These are phyloP conservation scores for Euphorbia celastroides DNA, from an alignment of 441 rosid species.

Conservation along the genomic window DNA sequence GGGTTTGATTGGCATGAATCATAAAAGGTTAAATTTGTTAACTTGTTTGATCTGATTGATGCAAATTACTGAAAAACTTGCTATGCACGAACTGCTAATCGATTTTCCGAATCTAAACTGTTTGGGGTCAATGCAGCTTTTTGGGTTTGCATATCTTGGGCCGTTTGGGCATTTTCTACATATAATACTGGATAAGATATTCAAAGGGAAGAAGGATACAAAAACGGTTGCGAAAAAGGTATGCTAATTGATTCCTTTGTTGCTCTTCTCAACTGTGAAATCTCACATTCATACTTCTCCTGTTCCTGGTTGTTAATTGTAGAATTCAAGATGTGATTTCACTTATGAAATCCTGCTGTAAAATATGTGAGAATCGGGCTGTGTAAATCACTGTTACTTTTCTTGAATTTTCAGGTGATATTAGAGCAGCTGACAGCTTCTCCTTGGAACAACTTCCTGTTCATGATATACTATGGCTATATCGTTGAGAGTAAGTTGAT, in stretches of 20 bases:
- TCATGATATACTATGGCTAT: constrained; percentile 71
- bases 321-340: background rate
- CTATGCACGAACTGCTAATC: constrained; percentile 3
- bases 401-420: constrained; percentile 42
- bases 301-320: background rate
- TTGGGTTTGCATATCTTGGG: constrained; percentile 80
- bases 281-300: background rate
- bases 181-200: constrained; percentile 61
- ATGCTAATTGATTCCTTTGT: constrained; percentile 3
- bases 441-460: constrained; percentile 82
- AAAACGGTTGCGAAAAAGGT: constrained; percentile 93
- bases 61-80: background rate
- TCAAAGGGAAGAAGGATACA: constrained; percentile 83
- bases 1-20: too few species aligned
- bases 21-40: background rate
- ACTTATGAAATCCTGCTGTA: background rate
- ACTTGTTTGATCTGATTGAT: background rate
- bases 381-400: constrained; percentile 10
- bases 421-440: constrained; percentile 82
- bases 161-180: constrained; percentile 82
- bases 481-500: constrained; percentile 58
- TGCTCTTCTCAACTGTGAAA: background rate
- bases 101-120: background rate
- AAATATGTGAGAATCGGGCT: background rate
- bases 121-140: constrained; percentile 42